These are phyloP conservation scores for Gaeumannomyces sp. DNA, from an alignment of 2,329 filamentous ascomycete species.

Conservation along the genomic window DNA sequence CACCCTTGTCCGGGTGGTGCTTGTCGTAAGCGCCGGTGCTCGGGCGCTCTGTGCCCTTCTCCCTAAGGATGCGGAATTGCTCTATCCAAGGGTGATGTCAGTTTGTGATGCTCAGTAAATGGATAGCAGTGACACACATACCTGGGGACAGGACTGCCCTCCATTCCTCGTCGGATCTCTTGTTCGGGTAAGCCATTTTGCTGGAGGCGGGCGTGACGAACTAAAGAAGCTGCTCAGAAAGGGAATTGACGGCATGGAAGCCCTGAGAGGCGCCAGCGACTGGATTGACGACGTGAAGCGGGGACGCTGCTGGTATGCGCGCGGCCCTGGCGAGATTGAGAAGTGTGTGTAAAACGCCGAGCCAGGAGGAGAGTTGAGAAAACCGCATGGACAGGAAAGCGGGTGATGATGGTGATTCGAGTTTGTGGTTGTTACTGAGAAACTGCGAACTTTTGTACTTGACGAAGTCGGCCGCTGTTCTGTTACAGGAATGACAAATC, in stretches of 20 bases:
- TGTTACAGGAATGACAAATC: neutral
- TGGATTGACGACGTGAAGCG: conserved; percentile 16
- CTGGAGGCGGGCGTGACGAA: conserved; percentile 43
- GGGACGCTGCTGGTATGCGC: conserved; percentile 17
- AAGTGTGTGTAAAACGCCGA: conserved; percentile 39
- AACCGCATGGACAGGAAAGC: conserved; percentile 37
- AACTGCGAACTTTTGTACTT: neutral
- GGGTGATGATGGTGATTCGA: neutral
- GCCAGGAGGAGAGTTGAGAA: conserved; percentile 39
- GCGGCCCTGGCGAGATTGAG: conserved; percentile 37
- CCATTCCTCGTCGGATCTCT: conserved; percentile 82
- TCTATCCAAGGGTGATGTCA: conserved; percentile 46
- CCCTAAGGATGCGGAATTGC: conserved; percentile 87
- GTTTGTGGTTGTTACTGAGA: neutral
- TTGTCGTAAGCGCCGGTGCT: conserved; percentile 81
- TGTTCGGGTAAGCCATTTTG: conserved; percentile 69
- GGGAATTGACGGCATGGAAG: conserved; percentile 71
- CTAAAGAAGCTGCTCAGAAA: conserved; percentile 73
- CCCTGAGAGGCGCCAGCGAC: conserved; percentile 24
- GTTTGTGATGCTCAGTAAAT: conserved; percentile 3
- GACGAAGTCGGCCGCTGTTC: neutral
- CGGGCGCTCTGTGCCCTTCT: conserved; percentile 85
- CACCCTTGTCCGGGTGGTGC: conserved; percentile 67
- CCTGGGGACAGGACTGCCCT: conserved; percentile 66
- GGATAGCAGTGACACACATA: conserved; percentile 21